These are phyloP conservation scores for Aspergillus luchuensis DNA, from an alignment of 2,329 filamentous ascomycete genomes.

Conservation along the genomic window DNA sequence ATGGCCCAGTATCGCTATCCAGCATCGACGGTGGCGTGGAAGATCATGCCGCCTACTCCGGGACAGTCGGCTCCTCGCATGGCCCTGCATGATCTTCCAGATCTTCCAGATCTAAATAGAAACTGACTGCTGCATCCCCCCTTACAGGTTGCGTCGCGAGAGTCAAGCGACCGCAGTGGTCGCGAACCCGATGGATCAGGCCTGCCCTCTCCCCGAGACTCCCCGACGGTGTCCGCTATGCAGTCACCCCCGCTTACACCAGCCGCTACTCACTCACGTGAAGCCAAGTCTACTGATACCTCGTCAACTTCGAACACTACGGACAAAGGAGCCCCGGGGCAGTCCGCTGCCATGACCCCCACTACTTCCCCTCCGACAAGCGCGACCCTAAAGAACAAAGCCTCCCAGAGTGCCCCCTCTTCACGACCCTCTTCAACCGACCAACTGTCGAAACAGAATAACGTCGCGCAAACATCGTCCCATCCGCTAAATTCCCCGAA, in stretches of 20 bases:
- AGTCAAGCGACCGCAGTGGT: conserved; percentile 63
- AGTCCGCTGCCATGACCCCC: conserved; percentile 52
- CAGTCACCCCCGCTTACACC: conserved; percentile 90
- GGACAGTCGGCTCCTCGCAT: background rate
- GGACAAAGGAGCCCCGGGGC: conserved; percentile 35
- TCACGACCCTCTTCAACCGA: conserved; percentile 46
- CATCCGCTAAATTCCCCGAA: conserved; percentile 50
- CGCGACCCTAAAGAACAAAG: conserved; percentile 33
- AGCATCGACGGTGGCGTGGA: background rate
- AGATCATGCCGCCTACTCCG: background rate
- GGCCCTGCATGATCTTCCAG: conserved; percentile 5
- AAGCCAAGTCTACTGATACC: conserved; percentile 44
- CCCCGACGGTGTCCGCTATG: conserved; percentile 69
- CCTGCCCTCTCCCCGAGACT: conserved; percentile 66
- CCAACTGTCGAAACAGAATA: conserved; percentile 46
- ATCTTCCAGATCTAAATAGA: conserved; percentile 5
- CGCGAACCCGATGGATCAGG: conserved; percentile 62
- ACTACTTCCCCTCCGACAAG: conserved; percentile 55
- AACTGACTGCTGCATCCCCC: conserved; percentile 12
- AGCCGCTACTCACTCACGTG: conserved; percentile 68
- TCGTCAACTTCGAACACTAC: conserved; percentile 35
- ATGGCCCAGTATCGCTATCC: background rate
- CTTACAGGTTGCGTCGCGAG: conserved; percentile 49
- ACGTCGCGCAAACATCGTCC: conserved; percentile 46
- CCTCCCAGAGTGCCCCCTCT: conserved; percentile 39